Evolutionary conservation across 2,329 filamentous ascomycete genomes (phyloP).

Genomic region (Thielaviopsis musarum): DNA sequence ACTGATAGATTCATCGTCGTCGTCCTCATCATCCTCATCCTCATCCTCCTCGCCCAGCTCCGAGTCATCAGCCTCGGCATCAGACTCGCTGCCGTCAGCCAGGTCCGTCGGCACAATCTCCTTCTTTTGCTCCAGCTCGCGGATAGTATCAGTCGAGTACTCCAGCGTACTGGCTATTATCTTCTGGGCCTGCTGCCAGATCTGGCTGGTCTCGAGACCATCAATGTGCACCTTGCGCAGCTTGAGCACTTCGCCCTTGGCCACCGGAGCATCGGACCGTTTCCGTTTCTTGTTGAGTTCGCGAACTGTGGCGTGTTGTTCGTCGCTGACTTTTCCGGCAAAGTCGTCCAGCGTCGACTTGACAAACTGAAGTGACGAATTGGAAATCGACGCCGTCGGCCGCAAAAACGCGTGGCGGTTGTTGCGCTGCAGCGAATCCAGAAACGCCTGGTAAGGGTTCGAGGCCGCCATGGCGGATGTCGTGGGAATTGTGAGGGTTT

Average conservation of each 20-base stretch:
- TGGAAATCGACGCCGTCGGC: constrained; percentile 48
- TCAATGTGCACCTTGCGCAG: constrained; percentile 71
- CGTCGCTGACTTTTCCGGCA: constrained; percentile 54
- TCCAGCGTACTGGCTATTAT: constrained; percentile 47
- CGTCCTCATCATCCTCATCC: constrained; percentile 19
- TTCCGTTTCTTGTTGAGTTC: constrained; percentile 62
- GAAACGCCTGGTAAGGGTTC: constrained; percentile 30
- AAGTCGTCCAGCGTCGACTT: constrained; percentile 68
- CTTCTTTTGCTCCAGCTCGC: constrained; percentile 33
- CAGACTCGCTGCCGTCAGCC: constrained; percentile 16
- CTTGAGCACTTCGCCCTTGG: constrained; percentile 42
- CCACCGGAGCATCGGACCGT: constrained; percentile 34
- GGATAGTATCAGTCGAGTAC: constrained; percentile 30
- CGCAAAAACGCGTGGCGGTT: constrained; percentile 63
- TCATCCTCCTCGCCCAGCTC: constrained; percentile 20
- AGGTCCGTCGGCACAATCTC: constrained; percentile 20
- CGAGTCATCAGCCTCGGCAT: constrained; percentile 18
- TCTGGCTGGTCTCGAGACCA: constrained; percentile 73
- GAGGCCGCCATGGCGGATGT: constrained; percentile 21
- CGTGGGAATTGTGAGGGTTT: constrained; percentile 38
- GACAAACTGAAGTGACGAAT: constrained; percentile 54
- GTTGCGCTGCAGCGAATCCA: constrained; percentile 38
- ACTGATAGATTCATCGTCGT: too few relatives aligned
- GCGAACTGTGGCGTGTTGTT: constrained; percentile 52
- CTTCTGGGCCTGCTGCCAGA: constrained; percentile 84